Evolutionary conservation across 2,329 filamentous ascomycete species (phyloP).

Genomic region (Colletotrichum salicis): DNA sequence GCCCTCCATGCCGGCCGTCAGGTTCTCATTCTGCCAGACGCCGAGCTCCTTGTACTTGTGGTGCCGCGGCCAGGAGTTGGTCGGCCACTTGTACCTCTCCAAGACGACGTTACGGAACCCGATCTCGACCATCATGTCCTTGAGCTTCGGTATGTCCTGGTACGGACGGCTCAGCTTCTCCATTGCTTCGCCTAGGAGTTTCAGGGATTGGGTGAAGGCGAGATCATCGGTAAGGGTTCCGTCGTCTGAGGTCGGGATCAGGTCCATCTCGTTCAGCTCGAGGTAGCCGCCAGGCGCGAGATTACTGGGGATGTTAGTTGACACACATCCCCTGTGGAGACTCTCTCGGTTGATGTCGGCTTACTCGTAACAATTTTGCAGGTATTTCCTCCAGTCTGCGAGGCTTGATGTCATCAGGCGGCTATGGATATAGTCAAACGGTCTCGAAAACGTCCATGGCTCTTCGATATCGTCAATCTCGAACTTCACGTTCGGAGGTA

Average conservation of each 20-base stretch:
- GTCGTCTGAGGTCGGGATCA: conserved; percentile 44
- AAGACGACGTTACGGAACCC: conserved; percentile 64
- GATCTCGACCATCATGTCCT: conserved; percentile 44
- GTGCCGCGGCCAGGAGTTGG: conserved; percentile 62
- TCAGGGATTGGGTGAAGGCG: conserved; percentile 41
- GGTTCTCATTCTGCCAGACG: conserved; percentile 32
- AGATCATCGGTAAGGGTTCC: conserved; percentile 43
- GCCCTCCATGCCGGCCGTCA: neutral
- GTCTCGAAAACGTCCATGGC: conserved; percentile 43
- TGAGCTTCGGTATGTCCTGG: conserved; percentile 53
- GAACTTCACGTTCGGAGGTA: conserved; percentile 54
- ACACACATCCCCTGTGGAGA: neutral
- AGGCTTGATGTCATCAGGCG: conserved; percentile 44
- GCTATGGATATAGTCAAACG: conserved; percentile 48
- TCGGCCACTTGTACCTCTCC: conserved; percentile 59
- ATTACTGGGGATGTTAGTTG: conserved; percentile 1
- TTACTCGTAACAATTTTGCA: conserved; percentile 37
- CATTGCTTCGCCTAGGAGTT: conserved; percentile 44
- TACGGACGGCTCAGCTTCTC: conserved; percentile 41
- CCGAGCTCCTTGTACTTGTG: conserved; percentile 62
- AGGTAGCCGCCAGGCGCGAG: conserved; percentile 46
- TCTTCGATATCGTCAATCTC: conserved; percentile 49
- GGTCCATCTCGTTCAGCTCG: conserved; percentile 51
- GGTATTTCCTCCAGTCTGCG: conserved; percentile 37
- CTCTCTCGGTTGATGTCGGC: neutral